Base-by-base conservation (phyloP, 169 alveolate genomes). In the Plasmodium chabaudi region DNA sequence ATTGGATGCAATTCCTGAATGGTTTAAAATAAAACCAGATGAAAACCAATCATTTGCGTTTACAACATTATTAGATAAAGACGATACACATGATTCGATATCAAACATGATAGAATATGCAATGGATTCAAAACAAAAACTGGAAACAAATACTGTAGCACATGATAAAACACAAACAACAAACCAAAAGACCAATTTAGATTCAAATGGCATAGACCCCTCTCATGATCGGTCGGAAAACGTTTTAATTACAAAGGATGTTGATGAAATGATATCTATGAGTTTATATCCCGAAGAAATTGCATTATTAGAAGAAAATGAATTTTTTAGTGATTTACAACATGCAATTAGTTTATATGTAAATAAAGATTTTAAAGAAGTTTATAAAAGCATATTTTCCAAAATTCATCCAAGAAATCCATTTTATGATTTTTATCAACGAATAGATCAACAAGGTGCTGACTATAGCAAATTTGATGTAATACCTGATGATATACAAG, bases 31-130 rank as follows among this genome's bases (percentile, higher is more conserved):
- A n/a, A 42, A 21, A 21, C 25, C 46, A 15, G 64, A 51, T 9
- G 61, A 74, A 47, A 55, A 61, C 19, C 44, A 19, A 53, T 60
- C 88, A 2, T 74, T 74, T 53, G 27, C 61, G 9, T 74, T 74
- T 42, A 74, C 73, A 17, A 60, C 88, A 27, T 74, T 74, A 23
- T 72, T 74, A 3, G 74, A 60, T 53, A 60, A 74, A 51, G 64
- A 74, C 44, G 59, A 74, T 39, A 61, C 74, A n/a, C 42, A 74
- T n/a, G 42, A 61, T 19, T 44, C 61, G 25, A 74, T 74, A 27
- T 21, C 21, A 42, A 65, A 74, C 46, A 74, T 74, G 88, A 46
- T 74, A 17, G 27, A 17, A 5, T 64, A 75, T 7, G n/a, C 44
- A 53, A 75, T 15, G 13, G 19, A 61, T 47, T 53, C 69, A 6